These are phyloP conservation scores for Phoenix dactylifera DNA, from an alignment of 176 grass and related monocot genomes.

Conservation along the genomic window DNA sequence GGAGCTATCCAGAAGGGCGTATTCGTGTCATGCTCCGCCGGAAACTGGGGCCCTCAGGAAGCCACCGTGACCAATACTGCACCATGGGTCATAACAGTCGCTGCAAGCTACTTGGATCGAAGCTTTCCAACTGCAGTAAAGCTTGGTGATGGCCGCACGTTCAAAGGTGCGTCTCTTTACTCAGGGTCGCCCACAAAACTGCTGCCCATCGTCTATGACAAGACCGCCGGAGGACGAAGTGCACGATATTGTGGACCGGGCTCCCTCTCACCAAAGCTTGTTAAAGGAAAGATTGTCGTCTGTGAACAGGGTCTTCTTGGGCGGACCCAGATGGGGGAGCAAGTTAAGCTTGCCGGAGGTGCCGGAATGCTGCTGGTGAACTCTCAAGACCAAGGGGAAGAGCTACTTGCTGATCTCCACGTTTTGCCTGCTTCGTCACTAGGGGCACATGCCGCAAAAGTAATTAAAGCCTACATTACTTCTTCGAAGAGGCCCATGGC, in stretches of 20 bases:
- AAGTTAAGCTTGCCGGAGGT: slow-evolving; percentile 13
- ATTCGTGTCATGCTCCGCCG: slow-evolving; percentile 12
- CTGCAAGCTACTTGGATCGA: slow-evolving; percentile 5
- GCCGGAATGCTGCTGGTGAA: slow-evolving; percentile 6
- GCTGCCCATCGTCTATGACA: neutral
- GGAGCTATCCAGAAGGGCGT: slow-evolving; percentile 7
- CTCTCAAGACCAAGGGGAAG: neutral
- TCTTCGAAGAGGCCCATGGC: neutral
- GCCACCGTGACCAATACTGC: neutral
- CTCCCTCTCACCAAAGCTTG: neutral
- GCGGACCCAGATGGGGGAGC: neutral
- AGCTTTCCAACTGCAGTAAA: slow-evolving; percentile 1
- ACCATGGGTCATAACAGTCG: slow-evolving; percentile 21
- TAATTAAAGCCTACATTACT: slow-evolving; percentile 1
- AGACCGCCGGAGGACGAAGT: neutral
- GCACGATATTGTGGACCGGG: neutral
- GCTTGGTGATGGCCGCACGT: neutral
- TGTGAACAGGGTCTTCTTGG: neutral
- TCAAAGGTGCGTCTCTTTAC: slow-evolving; percentile 5
- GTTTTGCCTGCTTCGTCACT: slow-evolving; percentile 7
- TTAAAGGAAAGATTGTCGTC: slow-evolving; percentile 12
- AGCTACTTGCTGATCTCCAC: neutral
- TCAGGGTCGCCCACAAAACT: neutral
- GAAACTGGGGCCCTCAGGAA: neutral
- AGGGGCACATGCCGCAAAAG: neutral